phyloP scores from a whole-genome alignment of 2,329 filamentous ascomycete genomes.

The Pestalotiopsis fici region DNA sequence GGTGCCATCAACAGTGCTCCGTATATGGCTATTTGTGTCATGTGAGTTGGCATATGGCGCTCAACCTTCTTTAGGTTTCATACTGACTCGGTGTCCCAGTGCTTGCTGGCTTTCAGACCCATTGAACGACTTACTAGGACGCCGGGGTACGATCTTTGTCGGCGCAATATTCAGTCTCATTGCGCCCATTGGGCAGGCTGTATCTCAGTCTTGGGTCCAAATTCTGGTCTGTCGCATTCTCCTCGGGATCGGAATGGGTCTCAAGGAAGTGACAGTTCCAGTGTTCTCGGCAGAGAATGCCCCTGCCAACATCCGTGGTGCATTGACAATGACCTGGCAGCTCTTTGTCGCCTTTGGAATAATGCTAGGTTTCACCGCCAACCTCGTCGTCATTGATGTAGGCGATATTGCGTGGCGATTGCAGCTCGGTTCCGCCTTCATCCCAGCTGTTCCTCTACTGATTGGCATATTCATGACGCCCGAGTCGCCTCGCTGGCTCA shows the following conservation, averaged over 20 bases:
- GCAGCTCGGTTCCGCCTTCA: constrained; percentile 64
- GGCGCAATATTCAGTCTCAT: constrained; percentile 63
- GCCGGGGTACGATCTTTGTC: constrained; percentile 66
- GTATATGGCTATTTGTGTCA: not conserved
- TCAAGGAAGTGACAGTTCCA: constrained; percentile 49
- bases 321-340: constrained; percentile 57
- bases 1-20: not conserved
- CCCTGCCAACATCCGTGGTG: constrained; percentile 53
- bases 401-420: constrained; percentile 64
- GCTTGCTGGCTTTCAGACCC: constrained; percentile 65
- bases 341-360: constrained; percentile 62
- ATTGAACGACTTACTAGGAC: constrained; percentile 57
- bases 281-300: constrained; percentile 56
- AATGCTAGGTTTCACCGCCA: constrained; percentile 66
- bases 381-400: constrained; percentile 62
- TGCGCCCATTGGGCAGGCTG: constrained; percentile 60
- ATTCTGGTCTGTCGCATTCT: constrained; percentile 58
- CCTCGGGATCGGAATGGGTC: constrained; percentile 62
- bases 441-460: constrained; percentile 63
- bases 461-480: constrained; percentile 61
- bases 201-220: constrained; percentile 60
- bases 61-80: not conserved
- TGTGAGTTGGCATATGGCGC: not conserved
- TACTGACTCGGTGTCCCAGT: constrained; percentile 23
- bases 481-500: constrained; percentile 64